Base-by-base conservation (phyloP, 78 protist genomes). In the Acrasis kona region DNA sequence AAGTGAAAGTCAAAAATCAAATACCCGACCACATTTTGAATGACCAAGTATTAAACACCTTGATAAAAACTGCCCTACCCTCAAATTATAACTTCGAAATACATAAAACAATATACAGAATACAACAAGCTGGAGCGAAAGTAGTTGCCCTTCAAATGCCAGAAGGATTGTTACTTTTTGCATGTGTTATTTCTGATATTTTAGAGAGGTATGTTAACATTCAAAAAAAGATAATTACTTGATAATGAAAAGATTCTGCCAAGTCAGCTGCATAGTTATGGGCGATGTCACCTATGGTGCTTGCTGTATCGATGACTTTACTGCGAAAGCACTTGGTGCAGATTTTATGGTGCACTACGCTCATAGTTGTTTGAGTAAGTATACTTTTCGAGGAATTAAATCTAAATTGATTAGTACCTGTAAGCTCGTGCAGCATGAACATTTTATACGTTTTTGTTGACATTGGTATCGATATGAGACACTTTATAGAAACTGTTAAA, bases 281-380 rank as follows among this genome's bases (percentile, higher is more conserved):
- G 99, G 98, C 31, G 99, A 97, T 41, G 99, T 96, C 3, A 93
- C 98, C 7, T 96, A 96, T 73, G 99, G 98, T 31, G 95, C 99
- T 3, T 97, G 99, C 84, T 96, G 99, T 30, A 92, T 96, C 41
- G 99, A 96, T 28, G 99, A 96, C 71, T 89, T 77, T 37, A 76
- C 98, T 0, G 97, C 97, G 0, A 2, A 65, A 0, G 92, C 97
- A 9, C 74, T 94, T n/a, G 98, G 96, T 12, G 89, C 91, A 0
- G 96, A 89, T 61, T 79, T 97, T 0, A 73, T 97, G 66, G 96
- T 97, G 34, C 99, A 97, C 73, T 97, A 95, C 67, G 99, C 97
- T 10, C 99, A 97, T 79, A 80, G 91, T 72, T 97, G 99, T 66
- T 69, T n/a, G n/a, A n/a, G n/a, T n/a, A n/a, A n/a, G n/a, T n/a